These are phyloP conservation scores for Aegilops tauschii DNA, from an alignment of 176 grass and related monocot species.

Conservation along the genomic window DNA sequence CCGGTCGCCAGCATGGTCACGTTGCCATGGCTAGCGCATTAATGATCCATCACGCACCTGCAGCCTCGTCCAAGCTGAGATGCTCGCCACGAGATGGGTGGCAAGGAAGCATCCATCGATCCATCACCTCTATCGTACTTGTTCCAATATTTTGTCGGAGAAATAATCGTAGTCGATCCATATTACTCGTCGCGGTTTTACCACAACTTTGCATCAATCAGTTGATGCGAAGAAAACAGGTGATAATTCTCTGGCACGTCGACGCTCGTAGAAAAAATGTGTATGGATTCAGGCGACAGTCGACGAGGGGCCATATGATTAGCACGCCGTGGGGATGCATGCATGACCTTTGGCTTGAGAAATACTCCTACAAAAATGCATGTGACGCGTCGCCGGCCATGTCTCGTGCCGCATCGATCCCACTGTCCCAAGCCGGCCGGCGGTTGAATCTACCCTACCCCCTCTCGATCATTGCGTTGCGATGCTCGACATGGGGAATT, in stretches of 20 bases:
- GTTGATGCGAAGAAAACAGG: too few species aligned
- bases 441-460: constrained; percentile 30
- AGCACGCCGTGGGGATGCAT: neutral
- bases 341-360: neutral
- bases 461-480: constrained; percentile 33
- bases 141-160: neutral
- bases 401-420: constrained; percentile 36
- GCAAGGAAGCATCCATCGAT: neutral
- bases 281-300: neutral
- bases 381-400: constrained; percentile 38
- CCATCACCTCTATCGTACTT: neutral
- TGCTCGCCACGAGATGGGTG: neutral
- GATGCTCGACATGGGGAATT: neutral
- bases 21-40: neutral
- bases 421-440: constrained; percentile 4
- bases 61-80: neutral
- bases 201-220: too few species aligned
- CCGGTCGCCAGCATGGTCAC: constrained; percentile 31
- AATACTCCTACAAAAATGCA: constrained; percentile 10
- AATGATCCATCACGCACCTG: neutral
- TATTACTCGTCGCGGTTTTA: too few species aligned
- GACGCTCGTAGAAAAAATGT: too few species aligned
- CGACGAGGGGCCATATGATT: neutral
- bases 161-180: too few species aligned
- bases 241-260: too few species aligned